Percentiles rank a stretch among this genome's conserved stretches.
phyloP scores from a whole-genome alignment of 2,329 filamentous ascomycete genomes.

The Juglanconis oblonga region DNA sequence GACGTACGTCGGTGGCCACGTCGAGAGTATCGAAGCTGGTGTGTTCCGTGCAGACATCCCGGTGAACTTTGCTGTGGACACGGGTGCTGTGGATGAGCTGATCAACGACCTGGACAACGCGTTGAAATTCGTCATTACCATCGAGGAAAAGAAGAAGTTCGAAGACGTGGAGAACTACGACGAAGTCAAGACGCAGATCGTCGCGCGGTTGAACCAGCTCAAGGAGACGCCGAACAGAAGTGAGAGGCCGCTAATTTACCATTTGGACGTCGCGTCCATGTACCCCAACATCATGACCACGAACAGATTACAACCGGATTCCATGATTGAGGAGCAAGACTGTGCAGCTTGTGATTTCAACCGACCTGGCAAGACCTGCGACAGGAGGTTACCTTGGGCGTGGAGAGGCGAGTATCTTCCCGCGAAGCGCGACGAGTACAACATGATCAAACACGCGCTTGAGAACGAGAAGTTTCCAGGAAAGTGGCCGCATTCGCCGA shows the following conservation, averaged over 20 bases:
- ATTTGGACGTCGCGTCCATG: constrained; percentile 98
- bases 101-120: constrained; percentile 83
- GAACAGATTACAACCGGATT: constrained; percentile 93
- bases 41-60: constrained; percentile 96
- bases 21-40: constrained; percentile 97
- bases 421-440: constrained; percentile 96
- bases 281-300: constrained; percentile 99
- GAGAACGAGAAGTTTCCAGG: constrained; percentile 92
- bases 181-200: constrained; percentile 81
- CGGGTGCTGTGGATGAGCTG: constrained; percentile 85
- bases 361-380: constrained; percentile 92
- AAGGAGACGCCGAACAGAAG: constrained; percentile 80
- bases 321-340: constrained; percentile 96
- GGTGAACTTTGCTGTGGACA: constrained; percentile 88
- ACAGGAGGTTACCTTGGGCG: constrained; percentile 90
- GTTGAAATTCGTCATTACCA: constrained; percentile 78
- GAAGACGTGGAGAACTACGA: constrained; percentile 80
- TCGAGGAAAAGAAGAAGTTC: constrained; percentile 79
- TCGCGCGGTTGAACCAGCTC: constrained; percentile 64
- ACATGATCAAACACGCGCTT: constrained; percentile 92
- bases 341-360: constrained; percentile 99
- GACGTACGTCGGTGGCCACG: constrained; percentile 96
- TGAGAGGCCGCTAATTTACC: constrained; percentile 90
- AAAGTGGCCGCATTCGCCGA: constrained; percentile 66
- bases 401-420: constrained; percentile 98